phyloP scores from a whole-genome alignment of 2,329 filamentous ascomycete species.

The Aspergillus sp. region DNA sequence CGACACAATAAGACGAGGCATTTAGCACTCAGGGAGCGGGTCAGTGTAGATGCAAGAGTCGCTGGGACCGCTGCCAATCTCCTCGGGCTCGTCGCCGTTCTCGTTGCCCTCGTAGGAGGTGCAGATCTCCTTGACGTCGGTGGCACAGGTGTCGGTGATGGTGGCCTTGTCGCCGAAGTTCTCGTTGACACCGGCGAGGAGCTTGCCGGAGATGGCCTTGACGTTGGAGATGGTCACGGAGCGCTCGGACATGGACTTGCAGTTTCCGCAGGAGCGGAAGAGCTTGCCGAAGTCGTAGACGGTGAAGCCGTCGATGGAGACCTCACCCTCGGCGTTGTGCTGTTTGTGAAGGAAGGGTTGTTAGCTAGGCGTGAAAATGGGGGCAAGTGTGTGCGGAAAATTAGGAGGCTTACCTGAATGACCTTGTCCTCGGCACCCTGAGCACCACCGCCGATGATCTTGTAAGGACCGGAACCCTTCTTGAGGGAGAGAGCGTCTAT shows the following conservation, averaged over 20 bases:
- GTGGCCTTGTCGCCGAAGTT: slow-evolving; percentile 40
- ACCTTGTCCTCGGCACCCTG: slow-evolving; percentile 35
- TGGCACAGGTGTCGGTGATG: slow-evolving; percentile 22
- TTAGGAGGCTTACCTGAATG: slow-evolving; percentile 21
- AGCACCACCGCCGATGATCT: slow-evolving; percentile 38
- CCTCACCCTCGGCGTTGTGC: slow-evolving; percentile 34
- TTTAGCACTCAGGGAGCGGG: slow-evolving; percentile 1
- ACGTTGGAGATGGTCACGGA: slow-evolving; percentile 31
- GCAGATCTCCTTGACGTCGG: slow-evolving; percentile 35
- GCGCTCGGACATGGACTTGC: slow-evolving; percentile 32
- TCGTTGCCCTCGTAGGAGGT: slow-evolving; percentile 36
- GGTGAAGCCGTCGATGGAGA: slow-evolving; percentile 38
- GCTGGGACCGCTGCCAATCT: slow-evolving; percentile 30
- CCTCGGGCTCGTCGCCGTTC: slow-evolving; percentile 32
- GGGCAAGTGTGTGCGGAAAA: too few relatives aligned
- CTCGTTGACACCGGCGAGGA: slow-evolving; percentile 39
- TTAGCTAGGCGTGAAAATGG: not conserved
- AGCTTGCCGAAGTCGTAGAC: slow-evolving; percentile 44
- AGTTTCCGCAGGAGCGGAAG: slow-evolving; percentile 52
- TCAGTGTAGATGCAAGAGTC: slow-evolving; percentile 27
- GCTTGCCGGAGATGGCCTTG: slow-evolving; percentile 29
- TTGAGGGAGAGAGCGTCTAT: slow-evolving; percentile 37
- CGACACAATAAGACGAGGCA: not conserved
- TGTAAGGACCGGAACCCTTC: slow-evolving; percentile 30
- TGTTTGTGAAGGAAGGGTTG: not conserved